Evolutionary conservation across 257 asterid species (phyloP).

Genomic region (Forsythia suspensa): DNA sequence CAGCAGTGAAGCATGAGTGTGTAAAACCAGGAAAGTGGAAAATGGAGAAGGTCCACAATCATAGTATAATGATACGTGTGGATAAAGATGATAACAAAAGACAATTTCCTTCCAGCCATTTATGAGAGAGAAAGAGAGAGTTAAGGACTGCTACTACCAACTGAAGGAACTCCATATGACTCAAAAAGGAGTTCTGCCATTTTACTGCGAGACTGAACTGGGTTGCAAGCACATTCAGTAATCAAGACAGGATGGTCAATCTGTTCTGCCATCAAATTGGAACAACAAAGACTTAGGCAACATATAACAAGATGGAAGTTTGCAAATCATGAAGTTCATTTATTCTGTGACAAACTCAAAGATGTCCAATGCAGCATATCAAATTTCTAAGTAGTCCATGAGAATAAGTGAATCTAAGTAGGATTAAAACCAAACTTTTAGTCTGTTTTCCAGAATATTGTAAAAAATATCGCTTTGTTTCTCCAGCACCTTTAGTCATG

Average conservation of each 20-base stretch:
- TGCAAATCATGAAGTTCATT: constrained; percentile 1
- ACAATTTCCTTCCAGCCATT: not conserved
- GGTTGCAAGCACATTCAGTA: constrained; percentile 96
- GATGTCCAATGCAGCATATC: constrained; percentile 23
- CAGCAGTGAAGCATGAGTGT: constrained; percentile 14
- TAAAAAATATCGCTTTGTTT: constrained; percentile 1
- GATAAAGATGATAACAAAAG: not conserved
- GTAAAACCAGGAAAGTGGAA: not conserved
- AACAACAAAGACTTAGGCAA: constrained; percentile 24
- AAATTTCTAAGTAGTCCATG: not conserved
- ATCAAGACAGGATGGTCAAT: constrained; percentile 91
- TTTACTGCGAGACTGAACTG: constrained; percentile 91
- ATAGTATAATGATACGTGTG: not conserved
- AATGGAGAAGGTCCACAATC: constrained; percentile 8
- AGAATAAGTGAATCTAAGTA: constrained; percentile 3
- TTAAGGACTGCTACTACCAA: constrained; percentile 49
- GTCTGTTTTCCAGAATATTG: not conserved
- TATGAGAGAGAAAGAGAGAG: not conserved
- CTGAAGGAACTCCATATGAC: constrained; percentile 94
- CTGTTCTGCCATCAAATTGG: constrained; percentile 58
- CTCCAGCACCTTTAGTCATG: constrained; percentile 9
- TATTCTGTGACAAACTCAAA: constrained; percentile 9
- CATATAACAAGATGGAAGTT: not conserved
- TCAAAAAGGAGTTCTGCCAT: constrained; percentile 98
- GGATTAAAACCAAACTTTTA: constrained; percentile 2